Evolutionary conservation across 2,329 filamentous ascomycete species (phyloP), one percentile per base, ranked within the genome.

Genomic region (Calycina marina): DNA sequence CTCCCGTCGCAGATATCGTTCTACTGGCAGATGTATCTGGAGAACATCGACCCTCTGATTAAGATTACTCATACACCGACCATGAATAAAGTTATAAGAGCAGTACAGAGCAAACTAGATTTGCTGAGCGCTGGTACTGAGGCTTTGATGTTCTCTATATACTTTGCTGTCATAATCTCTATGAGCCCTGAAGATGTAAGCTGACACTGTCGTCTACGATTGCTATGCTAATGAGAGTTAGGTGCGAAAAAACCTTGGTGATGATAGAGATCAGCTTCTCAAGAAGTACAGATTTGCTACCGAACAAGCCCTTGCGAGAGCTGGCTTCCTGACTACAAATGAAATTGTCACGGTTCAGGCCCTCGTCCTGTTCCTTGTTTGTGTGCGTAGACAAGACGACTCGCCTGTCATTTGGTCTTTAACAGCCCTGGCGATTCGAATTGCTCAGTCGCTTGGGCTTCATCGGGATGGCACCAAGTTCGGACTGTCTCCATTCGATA

Each of bases 51-150:
- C 45, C 75, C 78, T 0, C 53, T 84, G 6, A 61, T 79, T 44
- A 84, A 82, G 49, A 61, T 84, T 9, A 49, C 84, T 5, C 80
- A 86, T 49, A 60, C 78, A 0, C 79, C 77, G 0, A 73, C 73
- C 2, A 67, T 74, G 50, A 69, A 71, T 36, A 63, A 65, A 16
- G 59, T 70, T 1, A 63, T 84, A 22, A 62, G 72, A 12, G 62
- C 71, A n/a, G 63, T 75, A 1, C 63, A 71, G 20, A 64, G 63
- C 24, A 69, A 73, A 34, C 58, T 74, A 12, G 62, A 70, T 26
- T 69, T 61, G 18, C 59, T 84, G 1, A 62, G 44, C 38, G 40
- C 41, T 40, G 44, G 50, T 37, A 49, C 44, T 60, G 36, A 71
- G 40, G 56, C 59, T 12, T 48, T 71, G 25, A 55, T 71, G 25